phyloP scores from a whole-genome alignment of 148 eudicot genomes.

The Fagopyrum esculentum region DNA sequence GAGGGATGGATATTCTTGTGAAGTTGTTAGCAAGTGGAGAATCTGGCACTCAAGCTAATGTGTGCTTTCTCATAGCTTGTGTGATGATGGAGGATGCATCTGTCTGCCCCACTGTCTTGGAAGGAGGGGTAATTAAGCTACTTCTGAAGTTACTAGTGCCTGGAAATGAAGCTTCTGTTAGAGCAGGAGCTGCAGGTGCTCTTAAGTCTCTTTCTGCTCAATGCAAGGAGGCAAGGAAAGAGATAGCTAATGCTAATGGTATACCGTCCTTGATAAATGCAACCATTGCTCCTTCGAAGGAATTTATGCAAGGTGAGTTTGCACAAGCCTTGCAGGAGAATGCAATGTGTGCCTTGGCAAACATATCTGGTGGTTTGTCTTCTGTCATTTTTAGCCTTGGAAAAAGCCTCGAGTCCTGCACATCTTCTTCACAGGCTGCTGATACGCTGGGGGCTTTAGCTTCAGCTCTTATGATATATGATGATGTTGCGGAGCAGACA shows the following conservation, averaged over 20 bases:
- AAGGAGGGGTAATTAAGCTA: constrained; percentile 70
- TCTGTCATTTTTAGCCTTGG: constrained; percentile 97
- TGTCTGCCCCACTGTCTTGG: constrained; percentile 61
- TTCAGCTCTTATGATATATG: constrained; percentile 97
- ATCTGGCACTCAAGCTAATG: constrained; percentile 83
- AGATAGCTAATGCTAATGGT: constrained; percentile 76
- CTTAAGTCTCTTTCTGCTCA: constrained; percentile 94
- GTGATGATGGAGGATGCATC: constrained; percentile 96
- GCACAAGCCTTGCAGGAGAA: constrained; percentile 99
- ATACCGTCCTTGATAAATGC: constrained; percentile 94
- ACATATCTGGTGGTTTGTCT: constrained; percentile 96
- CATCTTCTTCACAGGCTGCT: constrained; percentile 80
- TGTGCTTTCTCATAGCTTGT: constrained; percentile 84
- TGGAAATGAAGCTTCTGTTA: constrained; percentile 80
- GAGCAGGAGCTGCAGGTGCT: constrained; percentile 97
- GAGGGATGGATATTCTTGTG: constrained; percentile 79
- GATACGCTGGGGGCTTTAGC: constrained; percentile 99
- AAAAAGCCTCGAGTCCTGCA: constrained; percentile 92
- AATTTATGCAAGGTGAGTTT: constrained; percentile 93
- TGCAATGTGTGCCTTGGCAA: constrained; percentile 99
- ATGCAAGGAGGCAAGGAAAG: constrained; percentile 81
- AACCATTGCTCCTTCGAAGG: constrained; percentile 99
- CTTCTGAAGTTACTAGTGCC: constrained; percentile 90
- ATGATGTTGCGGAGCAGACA: constrained; percentile 63
- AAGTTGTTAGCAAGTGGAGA: constrained; percentile 69